phyloP scores from a whole-genome alignment of 305 asterid species.

The Solanum hybrid region DNA sequence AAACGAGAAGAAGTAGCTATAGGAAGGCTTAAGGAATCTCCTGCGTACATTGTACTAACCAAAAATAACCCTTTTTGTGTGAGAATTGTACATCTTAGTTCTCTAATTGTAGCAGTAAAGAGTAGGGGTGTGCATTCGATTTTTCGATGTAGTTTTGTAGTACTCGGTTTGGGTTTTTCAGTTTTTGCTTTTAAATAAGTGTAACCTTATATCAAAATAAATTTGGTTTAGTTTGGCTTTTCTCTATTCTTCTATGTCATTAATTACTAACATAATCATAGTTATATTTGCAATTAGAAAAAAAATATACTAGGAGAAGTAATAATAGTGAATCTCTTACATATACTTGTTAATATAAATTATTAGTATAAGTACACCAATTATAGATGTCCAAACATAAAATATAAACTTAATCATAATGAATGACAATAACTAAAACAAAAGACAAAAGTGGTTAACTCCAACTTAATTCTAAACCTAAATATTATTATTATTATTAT shows the following conservation, averaged over 20 bases:
- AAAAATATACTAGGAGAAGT: background rate
- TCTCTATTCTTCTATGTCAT: no score
- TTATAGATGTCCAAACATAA: background rate
- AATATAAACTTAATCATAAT: no score
- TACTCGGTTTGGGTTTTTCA: background rate
- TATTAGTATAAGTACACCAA: background rate
- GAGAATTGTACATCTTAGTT: conserved; percentile 61
- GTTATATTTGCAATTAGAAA: background rate
- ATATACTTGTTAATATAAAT: no score
- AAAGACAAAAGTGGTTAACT: no score
- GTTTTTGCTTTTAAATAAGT: background rate
- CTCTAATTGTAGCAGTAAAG: conserved; percentile 76
- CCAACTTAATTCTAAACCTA: no score
- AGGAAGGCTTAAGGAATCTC: no score
- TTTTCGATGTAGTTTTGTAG: no score
- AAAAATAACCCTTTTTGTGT: conserved; percentile 22
- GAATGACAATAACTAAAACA: no score
- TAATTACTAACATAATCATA: background rate
- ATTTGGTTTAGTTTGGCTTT: no score
- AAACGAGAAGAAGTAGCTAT: conserved; percentile 45
- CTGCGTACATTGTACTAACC: no score
- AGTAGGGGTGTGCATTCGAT: no score
- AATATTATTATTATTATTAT: no score
- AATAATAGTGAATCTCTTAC: background rate
- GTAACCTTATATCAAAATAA: background rate